A percentile compares a stretch with the other conserved stretches of the same genome.
These are phyloP conservation scores for Theobroma grandiflorum DNA, from an alignment of 441 rosid species.

Conservation along the genomic window DNA sequence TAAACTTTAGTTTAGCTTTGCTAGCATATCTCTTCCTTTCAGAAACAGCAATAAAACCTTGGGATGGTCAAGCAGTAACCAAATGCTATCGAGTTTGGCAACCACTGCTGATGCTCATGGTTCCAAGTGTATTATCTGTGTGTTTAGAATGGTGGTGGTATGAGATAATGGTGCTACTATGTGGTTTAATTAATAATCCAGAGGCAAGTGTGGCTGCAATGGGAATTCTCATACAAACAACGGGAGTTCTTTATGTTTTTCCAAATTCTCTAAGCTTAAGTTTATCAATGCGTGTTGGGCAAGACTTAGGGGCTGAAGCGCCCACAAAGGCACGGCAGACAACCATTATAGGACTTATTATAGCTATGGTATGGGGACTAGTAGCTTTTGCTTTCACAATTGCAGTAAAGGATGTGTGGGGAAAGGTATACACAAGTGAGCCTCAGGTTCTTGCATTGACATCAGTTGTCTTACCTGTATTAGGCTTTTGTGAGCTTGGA, in stretches of 20 bases:
- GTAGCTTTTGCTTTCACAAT: conserved; percentile 33
- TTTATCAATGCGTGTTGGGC: conserved; percentile 42
- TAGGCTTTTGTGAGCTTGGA: conserved; percentile 51
- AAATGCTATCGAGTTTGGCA: conserved; percentile 38
- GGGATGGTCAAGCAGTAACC: conserved; percentile 30
- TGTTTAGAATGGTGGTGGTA: conserved; percentile 65
- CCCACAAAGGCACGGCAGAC: conserved; percentile 37
- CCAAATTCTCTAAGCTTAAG: conserved; percentile 47
- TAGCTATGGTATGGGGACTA: conserved; percentile 37
- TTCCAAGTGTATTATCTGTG: conserved; percentile 44
- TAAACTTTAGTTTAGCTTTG: conserved; percentile 40
- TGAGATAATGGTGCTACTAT: conserved; percentile 48
- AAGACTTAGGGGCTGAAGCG: conserved; percentile 42
- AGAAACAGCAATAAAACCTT: conserved; percentile 41
- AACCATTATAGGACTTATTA: conserved; percentile 35
- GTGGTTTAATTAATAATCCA: conserved; percentile 43
- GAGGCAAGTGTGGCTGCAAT: conserved; percentile 44
- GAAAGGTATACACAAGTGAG: conserved; percentile 43
- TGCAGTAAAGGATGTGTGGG: conserved; percentile 46
- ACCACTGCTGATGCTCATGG: conserved; percentile 34
- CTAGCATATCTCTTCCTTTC: conserved; percentile 33
- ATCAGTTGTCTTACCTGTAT: conserved; percentile 41
- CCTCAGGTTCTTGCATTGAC: conserved; percentile 42
- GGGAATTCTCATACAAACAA: conserved; percentile 52
- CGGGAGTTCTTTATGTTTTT: conserved; percentile 45